Conservation (phyloP, 352 stramenopile genomes). For the Globisporangium lucens region DNA sequence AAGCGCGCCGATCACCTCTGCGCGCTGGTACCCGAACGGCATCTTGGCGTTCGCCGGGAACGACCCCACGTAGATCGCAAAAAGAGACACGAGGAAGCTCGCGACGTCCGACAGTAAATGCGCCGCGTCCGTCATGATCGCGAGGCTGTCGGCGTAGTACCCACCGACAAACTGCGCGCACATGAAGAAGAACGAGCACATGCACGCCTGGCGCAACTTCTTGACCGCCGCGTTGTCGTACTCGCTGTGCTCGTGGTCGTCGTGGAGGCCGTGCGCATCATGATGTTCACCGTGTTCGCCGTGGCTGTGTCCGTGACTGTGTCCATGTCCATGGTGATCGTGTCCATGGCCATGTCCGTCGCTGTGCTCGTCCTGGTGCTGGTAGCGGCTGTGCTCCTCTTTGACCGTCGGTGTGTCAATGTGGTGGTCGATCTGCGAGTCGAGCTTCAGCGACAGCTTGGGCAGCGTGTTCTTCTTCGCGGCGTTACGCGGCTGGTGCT, state of each 20-base stretch:
- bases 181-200: constrained; percentile 94
- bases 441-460: constrained; percentile 18
- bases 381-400: constrained; percentile 25
- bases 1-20: constrained; percentile 95
- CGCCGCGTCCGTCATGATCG: constrained; percentile 92
- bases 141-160: constrained; percentile 91
- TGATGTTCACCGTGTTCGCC: constrained; percentile 21
- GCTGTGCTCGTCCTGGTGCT: constrained; percentile 13
- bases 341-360: constrained; percentile 30
- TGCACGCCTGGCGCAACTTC: constrained; percentile 70
- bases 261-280: constrained; percentile 9
- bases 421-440: constrained; percentile 18
- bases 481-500: neutral
- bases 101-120: constrained; percentile 78
- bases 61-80: constrained; percentile 73
- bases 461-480: constrained; percentile 17
- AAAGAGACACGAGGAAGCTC: constrained; percentile 79
- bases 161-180: constrained; percentile 94
- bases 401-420: constrained; percentile 20
- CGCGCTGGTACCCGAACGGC: constrained; percentile 96
- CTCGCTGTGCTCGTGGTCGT: constrained; percentile 14
- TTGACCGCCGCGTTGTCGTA: constrained; percentile 44
- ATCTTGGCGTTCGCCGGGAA: constrained; percentile 54
- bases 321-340: constrained; percentile 38
- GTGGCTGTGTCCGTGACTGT: constrained; percentile 40